These are phyloP conservation scores for Salix dunnii DNA, from an alignment of 345 rosid species.

Conservation along the genomic window DNA sequence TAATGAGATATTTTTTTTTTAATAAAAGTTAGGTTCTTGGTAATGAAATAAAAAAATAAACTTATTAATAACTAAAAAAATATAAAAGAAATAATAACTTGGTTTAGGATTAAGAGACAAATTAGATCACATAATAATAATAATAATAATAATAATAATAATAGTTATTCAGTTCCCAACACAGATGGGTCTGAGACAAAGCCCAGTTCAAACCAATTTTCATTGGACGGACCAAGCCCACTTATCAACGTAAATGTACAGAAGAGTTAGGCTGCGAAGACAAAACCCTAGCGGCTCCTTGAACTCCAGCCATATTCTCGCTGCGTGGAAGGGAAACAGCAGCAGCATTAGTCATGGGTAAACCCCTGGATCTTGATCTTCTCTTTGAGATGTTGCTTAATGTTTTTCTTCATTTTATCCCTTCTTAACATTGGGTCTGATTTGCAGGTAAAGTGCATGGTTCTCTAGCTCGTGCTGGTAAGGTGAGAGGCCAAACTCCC, in stretches of 20 bases:
- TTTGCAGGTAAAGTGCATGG: slow-evolving; percentile 78
- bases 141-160: no score
- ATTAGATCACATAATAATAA: no score
- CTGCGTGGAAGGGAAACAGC: not conserved
- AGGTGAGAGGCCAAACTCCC: slow-evolving; percentile 80
- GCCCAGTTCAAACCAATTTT: not conserved
- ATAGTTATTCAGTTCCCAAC: not conserved
- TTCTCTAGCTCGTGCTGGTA: slow-evolving; percentile 84
- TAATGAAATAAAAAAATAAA: no score
- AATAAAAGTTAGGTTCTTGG: no score
- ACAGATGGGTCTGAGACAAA: not conserved
- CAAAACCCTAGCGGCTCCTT: not conserved
- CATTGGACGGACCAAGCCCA: not conserved
- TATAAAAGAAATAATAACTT: no score
- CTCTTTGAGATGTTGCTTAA: not conserved
- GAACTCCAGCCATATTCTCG: not conserved
- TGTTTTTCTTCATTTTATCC: not conserved
- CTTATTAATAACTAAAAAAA: no score
- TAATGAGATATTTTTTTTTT: no score
- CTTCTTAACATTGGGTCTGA: not conserved
- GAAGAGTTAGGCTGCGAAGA: not conserved
- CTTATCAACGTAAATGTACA: not conserved
- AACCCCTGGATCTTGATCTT: not conserved
- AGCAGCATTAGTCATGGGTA: slow-evolving; percentile 8
- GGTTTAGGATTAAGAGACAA: no score